Evolutionary conservation across 2,329 filamentous ascomycete species (phyloP).

Genomic region (Aquanectria penicillioides): DNA sequence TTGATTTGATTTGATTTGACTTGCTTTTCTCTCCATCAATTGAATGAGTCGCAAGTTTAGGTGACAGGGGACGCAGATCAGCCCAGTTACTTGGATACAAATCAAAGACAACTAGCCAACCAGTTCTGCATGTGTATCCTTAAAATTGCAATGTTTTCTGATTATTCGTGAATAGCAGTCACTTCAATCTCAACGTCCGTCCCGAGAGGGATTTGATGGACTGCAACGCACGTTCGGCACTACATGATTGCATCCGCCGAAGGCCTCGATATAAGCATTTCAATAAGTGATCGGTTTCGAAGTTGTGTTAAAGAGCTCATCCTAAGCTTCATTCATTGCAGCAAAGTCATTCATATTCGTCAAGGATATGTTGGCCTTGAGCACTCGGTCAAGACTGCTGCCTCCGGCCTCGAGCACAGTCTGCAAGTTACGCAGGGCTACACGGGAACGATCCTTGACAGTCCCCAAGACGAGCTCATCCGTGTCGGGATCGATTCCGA

Average conservation of each 20-base stretch:
- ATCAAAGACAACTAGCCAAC: not conserved
- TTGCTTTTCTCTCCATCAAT: too few relatives aligned
- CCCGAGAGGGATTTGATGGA: constrained; percentile 46
- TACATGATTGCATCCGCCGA: not conserved
- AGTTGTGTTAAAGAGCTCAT: not conserved
- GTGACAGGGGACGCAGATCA: too few relatives aligned
- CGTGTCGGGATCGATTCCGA: constrained; percentile 65
- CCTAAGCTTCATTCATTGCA: constrained; percentile 4
- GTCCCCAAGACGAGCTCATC: constrained; percentile 61
- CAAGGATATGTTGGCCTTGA: constrained; percentile 15
- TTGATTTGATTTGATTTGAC: too few relatives aligned
- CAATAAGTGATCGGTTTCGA: constrained; percentile 1
- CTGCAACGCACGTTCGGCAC: constrained; percentile 65
- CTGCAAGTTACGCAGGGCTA: not conserved
- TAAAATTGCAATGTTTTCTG: not conserved
- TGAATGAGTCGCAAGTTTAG: too few relatives aligned
- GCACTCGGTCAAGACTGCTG: not conserved
- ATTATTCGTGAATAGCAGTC: constrained; percentile 52
- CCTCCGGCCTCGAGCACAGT: constrained; percentile 8
- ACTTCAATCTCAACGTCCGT: constrained; percentile 43
- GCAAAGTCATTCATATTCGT: constrained; percentile 10
- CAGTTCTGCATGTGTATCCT: not conserved
- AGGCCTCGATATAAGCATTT: not conserved
- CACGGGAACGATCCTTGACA: constrained; percentile 56
- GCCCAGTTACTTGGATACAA: too few relatives aligned